These are phyloP conservation scores for Phytophthora cajani DNA, from an alignment of 352 stramenopile species.

Conservation along the genomic window DNA sequence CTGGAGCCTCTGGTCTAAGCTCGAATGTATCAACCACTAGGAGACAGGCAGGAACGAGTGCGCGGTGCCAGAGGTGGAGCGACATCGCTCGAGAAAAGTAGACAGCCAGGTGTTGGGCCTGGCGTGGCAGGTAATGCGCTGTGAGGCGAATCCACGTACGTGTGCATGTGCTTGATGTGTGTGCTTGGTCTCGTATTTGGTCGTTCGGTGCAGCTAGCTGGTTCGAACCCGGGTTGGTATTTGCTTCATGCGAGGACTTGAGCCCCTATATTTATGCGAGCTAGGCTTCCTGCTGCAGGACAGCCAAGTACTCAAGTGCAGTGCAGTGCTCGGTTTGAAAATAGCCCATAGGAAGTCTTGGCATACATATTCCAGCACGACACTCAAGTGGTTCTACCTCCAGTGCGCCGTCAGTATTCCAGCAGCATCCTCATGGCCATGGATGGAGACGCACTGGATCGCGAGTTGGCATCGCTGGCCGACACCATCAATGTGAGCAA, in stretches of 20 bases:
- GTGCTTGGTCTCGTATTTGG: constrained; percentile 13
- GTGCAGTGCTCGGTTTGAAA: constrained; percentile 13
- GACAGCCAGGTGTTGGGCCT: constrained; percentile 24
- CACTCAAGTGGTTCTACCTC: neutral
- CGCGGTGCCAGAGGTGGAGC: constrained; percentile 6
- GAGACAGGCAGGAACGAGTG: constrained; percentile 18
- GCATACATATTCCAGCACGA: neutral
- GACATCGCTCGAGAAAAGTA: constrained; percentile 21
- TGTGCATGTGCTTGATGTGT: constrained; percentile 33
- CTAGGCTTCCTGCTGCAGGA: neutral
- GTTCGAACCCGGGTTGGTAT: neutral
- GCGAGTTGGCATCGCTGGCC: constrained; percentile 68
- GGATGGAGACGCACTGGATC: constrained; percentile 66
- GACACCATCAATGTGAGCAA: constrained; percentile 84
- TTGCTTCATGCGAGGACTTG: neutral
- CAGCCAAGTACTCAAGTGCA: neutral
- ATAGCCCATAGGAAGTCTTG: constrained; percentile 15
- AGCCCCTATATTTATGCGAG: constrained; percentile 15
- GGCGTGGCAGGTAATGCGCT: constrained; percentile 31
- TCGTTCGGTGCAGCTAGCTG: constrained; percentile 3
- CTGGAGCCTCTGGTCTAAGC: constrained; percentile 96
- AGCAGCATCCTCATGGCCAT: constrained; percentile 7
- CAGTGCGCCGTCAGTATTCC: neutral
- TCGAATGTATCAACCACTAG: constrained; percentile 20
- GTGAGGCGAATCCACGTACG: constrained; percentile 37